Evolutionary conservation across 2,329 filamentous ascomycete genomes (phyloP).

Genomic region (Pyricularia sp.): DNA sequence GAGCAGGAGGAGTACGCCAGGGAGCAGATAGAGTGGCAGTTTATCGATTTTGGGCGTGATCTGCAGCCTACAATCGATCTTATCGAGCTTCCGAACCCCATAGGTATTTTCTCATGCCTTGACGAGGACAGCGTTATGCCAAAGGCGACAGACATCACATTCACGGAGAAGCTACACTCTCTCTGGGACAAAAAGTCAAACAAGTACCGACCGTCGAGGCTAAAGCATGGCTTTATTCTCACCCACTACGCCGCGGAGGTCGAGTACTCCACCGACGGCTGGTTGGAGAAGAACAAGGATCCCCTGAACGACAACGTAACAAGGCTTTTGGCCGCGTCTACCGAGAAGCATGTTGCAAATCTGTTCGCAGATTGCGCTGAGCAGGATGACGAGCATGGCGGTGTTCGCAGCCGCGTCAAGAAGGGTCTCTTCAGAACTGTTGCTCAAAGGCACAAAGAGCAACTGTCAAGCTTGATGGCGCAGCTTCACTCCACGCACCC

Average conservation of each 20-base stretch:
- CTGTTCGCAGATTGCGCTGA: slow-evolving; percentile 84
- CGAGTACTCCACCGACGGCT: slow-evolving; percentile 89
- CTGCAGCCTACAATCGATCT: slow-evolving; percentile 95
- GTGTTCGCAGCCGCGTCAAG: slow-evolving; percentile 74
- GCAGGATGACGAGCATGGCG: slow-evolving; percentile 60
- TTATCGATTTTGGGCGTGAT: slow-evolving; percentile 97
- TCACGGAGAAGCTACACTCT: slow-evolving; percentile 94
- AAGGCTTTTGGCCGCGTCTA: slow-evolving; percentile 72
- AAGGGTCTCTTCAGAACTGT: slow-evolving; percentile 96
- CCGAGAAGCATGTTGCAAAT: slow-evolving; percentile 70
- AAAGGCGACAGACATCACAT: slow-evolving; percentile 92
- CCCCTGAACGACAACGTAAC: slow-evolving; percentile 96
- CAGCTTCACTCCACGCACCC: slow-evolving; percentile 94
- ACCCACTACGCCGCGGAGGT: slow-evolving; percentile 98
- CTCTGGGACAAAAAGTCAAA: slow-evolving; percentile 93
- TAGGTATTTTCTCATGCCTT: slow-evolving; percentile 96
- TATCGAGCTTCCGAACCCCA: slow-evolving; percentile 92
- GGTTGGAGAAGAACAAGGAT: slow-evolving; percentile 99
- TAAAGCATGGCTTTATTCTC: slow-evolving; percentile 87
- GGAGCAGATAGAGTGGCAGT: slow-evolving; percentile 98
- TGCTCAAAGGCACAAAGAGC: slow-evolving; percentile 94
- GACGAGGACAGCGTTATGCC: slow-evolving; percentile 99
- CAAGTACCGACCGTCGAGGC: slow-evolving; percentile 83
- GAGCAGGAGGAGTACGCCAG: slow-evolving; percentile 97
- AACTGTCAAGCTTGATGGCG: slow-evolving; percentile 90